Percentiles rank a stretch among this genome's conserved stretches.
Evolutionary conservation across 2,329 filamentous ascomycete genomes (phyloP).

Genomic region (Pseudonectria buxi): DNA sequence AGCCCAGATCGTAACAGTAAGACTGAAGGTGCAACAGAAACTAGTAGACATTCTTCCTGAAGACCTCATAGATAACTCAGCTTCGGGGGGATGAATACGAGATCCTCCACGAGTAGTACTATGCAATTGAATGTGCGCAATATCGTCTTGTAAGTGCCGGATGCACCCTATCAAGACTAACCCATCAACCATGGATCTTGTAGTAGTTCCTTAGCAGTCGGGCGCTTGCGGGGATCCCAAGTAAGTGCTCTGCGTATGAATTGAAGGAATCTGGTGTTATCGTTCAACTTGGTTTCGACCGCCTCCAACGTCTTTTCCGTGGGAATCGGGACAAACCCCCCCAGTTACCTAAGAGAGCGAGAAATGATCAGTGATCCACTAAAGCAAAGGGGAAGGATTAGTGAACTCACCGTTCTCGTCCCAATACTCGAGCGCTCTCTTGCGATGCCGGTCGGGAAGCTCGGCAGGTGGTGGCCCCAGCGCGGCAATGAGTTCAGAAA

Average conservation of each 20-base stretch:
- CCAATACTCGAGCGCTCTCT: conserved; percentile 15
- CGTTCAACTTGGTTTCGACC: conserved; percentile 10
- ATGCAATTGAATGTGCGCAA: too few species aligned
- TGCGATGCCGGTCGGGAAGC: conserved; percentile 9
- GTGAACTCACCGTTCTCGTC: conserved; percentile 15
- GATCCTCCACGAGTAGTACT: too few species aligned
- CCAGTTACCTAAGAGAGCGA: conserved; percentile 13
- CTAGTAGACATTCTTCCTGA: too few species aligned
- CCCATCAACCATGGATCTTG: conserved; percentile 17
- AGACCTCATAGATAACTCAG: too few species aligned
- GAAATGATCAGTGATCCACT: not conserved
- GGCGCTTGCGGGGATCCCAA: conserved; percentile 15
- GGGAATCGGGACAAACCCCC: conserved; percentile 14
- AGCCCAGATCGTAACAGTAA: too few species aligned
- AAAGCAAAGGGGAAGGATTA: not conserved
- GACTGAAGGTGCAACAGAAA: too few species aligned
- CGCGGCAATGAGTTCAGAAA: conserved; percentile 18
- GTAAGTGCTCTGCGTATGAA: conserved; percentile 17
- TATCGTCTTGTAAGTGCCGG: too few species aligned
- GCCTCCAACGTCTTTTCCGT: conserved; percentile 11
- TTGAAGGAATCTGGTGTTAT: conserved; percentile 12
- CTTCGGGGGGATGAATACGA: too few species aligned
- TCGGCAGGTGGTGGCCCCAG: conserved; percentile 15
- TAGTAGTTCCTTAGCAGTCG: conserved; percentile 18
- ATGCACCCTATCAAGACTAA: too few species aligned